Base-by-base conservation (phyloP, 2,329 filamentous ascomycete species). In the Penicillium corylophilum region DNA sequence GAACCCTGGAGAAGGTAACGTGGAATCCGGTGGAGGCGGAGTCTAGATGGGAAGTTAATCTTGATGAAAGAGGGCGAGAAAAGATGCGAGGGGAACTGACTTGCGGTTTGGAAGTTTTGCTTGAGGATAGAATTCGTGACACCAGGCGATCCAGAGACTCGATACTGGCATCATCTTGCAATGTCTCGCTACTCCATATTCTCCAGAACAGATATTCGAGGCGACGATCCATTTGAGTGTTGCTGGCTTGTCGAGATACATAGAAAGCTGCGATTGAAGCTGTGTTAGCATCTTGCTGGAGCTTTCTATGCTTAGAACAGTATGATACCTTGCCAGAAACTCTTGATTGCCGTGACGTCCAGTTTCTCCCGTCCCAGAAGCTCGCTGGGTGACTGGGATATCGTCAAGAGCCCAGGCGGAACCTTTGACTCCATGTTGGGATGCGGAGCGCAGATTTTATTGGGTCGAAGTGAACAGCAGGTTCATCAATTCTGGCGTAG, bases 161-260 rank as follows among this genome's bases (percentile, higher is more conserved):
- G 18, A 74, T 70, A 42, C 65, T 69, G 8, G 79, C 68, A 6
- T 63, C 67, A 13, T 63, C 56, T 16, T 65, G 63, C 13, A 78
- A 67, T 7, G 59, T 61, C 6, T 68, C 61, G 47, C 69, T 76
- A 44, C 75, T 69, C 77, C 76, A 79, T 55, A 80, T 74, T 47
- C 78, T 68, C 78, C 78, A 80, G 60, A 81, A 80, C 26, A 80
- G 68, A 60, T 80, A 79, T 51, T 79, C 76, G n/a, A 79, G 64
- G 51, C 78, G 70, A 47, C 65, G 63, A 41, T 76, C 75, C 5
- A 66, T 64, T 36, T 70, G 64, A 51, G 74, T 70, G 36, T 71
- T 66, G 43, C 76, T 68, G 15, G 73, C 70, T 42, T 72, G 65
- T 44, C 73, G 73, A 47, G 76, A 79, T 46, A 72, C 71, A 46